Base-by-base conservation (phyloP, 2,329 filamentous ascomycete genomes). In the Apiospora phragmitis region DNA sequence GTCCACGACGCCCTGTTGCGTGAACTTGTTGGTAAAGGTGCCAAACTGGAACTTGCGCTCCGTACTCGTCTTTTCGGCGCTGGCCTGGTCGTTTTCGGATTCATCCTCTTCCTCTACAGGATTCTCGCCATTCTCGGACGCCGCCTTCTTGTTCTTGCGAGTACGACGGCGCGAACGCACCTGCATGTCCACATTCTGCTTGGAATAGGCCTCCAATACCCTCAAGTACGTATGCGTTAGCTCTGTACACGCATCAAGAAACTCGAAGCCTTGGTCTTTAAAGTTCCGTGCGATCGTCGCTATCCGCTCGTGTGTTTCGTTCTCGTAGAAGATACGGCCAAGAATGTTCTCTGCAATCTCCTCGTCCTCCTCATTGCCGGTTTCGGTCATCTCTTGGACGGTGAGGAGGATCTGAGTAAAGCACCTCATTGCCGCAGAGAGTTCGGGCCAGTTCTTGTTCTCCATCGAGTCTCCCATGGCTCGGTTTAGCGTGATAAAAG, bases 261-360 rank as follows among this genome's bases (percentile, higher is more conserved):
- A 99, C 70, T 94, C 93, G 75, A 98, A 96, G 0, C 94, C 93
- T 82, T 98, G 96, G 72, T 95, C 94, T 75, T 97, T 97, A 83
- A 97, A 98, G n/a, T 88, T 91, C 73, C 92, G 88, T 0, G 95
- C 86, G 69, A 98, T 93, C 71, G 91, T 89, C 41, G 95, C 88
- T 68, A 99, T 89, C 32, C 93, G 88, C 72, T 99, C 95, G 77
- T 99, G 95, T 0, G 95, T 98, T 0, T 93, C 90, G 78, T 98
- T 94, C 81, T 99, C 96, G 82, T 99, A 99, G 80, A 99, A 99
- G n/a, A 99, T 94, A 72, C 95, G 93, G 76, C 93, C 97, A 68
- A 97, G 90, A 16, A 97, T 98, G 76, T 99, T 99, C 79, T 99
- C 95, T 0, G 96, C 95, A 79, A 99, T 98, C 76, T 98, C 96